Evolutionary conservation across 345 rosid species (phyloP), one percentile per base, ranked within the genome.

Genomic region (Odontarrhena argentea): DNA sequence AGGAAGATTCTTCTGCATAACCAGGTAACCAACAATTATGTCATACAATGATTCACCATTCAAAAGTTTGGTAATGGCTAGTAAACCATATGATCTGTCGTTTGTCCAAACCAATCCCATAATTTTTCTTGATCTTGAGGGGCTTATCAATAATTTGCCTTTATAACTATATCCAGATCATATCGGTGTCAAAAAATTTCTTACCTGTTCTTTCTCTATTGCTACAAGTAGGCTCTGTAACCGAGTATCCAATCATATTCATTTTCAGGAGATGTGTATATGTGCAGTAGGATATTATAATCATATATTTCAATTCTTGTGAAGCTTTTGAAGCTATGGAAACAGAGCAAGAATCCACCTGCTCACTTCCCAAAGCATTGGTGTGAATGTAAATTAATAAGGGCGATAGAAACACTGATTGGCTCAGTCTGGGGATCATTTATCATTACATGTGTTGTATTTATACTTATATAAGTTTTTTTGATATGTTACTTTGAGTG

Each of bases 1-100:
- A 80, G 41, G 82, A 67, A 11, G 55, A 71, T 46, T 72, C 82
- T 44, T 67, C 90, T 1, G 78, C 69, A 38, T 79, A 62, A 63
- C 11, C 49, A 66, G 74, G 70, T 72, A 55, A 78, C 46, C 36
- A 77, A 71, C n/a, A 50, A 3, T 30, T 5, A 41, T 49, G 55
- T 43, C 12, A 15, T 8, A 8, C 7, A 7, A 36, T 68, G 32
- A 30, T 53, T 53, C 55, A 25, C 4, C 45, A 3, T 69, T 4
- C 2, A 12, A 24, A 47, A 60, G 45, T 24, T 25, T 18, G 37
- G 49, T 8, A 56, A 9, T 44, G 8, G 48, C 2, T 22, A 34
- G 12, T 14, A 47, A 5, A 38, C 49, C 50, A 15, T 48, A 38
- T 36, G 24, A 34, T 57, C 35, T 30, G 3, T 15, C 38, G 41